Evolutionary conservation across 495 filamentous ascomycete species (phyloP), one percentile per base, ranked within the genome.

Genomic region (Hyaloscypha variabilis): DNA sequence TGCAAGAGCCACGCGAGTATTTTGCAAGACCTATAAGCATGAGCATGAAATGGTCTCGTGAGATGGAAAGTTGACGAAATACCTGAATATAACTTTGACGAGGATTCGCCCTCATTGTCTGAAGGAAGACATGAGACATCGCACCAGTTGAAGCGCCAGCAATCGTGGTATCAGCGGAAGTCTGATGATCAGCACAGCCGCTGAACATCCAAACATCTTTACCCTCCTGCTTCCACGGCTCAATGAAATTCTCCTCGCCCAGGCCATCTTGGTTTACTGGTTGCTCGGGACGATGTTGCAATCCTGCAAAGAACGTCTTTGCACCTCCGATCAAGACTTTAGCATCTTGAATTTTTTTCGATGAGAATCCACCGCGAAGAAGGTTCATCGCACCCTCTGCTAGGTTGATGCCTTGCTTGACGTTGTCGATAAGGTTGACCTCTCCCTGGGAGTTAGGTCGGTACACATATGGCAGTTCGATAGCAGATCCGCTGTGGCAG

Each of bases 401-500:
- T 5, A 88, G 77, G 6, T 72, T 73, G 26, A 83, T 70, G 34
- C 84, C 85, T 49, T 79, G 68, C 68, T 85, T 82, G 34, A 87
- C 71, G 54, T 82, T 84, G 69, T 87, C 82, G 23, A 87, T 74
- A 56, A 86, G 63, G 59, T 77, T 82, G 53, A 87, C 80, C 64
- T 85, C 79, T 62, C 85, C 84, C 23, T 83, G 75, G 26, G 77
- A 78, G 69, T 87, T 81, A 2, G 81, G 80, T 10, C 78, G 79
- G 71, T 82, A 88, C 21, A 87, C 82, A 65, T 81, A 87, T 5
- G 85, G 85, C 0, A 88, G 74, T 62, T 88, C 85, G 60, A 85
- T 75, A 0, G 84, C 84, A 0, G 83, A 86, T 58, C 85, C 85
- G n/a, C 79, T 83, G 69, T 88, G 85, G 72, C 85, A 88, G 75